These are phyloP conservation scores for Ascochyta clinopodiicola DNA, from an alignment of 2,329 filamentous ascomycete species.

Conservation along the genomic window DNA sequence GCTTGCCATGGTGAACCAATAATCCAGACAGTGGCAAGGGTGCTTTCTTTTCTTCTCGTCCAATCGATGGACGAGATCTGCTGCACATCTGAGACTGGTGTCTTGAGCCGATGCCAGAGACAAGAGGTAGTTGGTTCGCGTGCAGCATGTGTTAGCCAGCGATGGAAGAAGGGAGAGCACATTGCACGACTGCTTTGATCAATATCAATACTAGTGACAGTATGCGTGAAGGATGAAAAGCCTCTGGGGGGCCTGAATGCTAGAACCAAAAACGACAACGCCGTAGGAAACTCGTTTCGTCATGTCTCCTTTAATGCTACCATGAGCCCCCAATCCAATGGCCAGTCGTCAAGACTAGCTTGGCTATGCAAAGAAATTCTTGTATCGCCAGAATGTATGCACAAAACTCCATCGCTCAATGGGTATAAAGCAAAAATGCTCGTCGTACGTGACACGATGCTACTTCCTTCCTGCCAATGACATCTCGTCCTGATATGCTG, in stretches of 20 bases:
- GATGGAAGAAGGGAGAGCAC: no score
- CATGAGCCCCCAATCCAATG: conserved; percentile 4
- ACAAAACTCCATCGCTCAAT: conserved; percentile 23
- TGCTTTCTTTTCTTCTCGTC: no score
- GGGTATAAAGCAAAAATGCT: conserved; percentile 18
- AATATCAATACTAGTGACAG: background rate
- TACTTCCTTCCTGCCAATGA: background rate
- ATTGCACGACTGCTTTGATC: background rate
- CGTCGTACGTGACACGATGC: conserved; percentile 1
- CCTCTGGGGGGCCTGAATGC: conserved; percentile 4
- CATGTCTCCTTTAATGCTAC: conserved; percentile 10
- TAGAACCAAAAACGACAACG: conserved; percentile 1
- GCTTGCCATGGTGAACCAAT: no score
- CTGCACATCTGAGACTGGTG: no score
- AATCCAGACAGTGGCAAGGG: no score
- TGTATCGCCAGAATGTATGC: conserved; percentile 12
- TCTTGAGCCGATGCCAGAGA: no score
- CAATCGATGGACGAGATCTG: no score
- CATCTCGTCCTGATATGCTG: background rate
- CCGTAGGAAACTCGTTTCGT: conserved; percentile 19
- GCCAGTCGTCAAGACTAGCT: background rate
- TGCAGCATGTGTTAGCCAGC: background rate
- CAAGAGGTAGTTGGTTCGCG: no score
- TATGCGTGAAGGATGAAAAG: background rate
- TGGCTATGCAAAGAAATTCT: conserved; percentile 9